A percentile compares a stretch with the other conserved stretches of the same genome.
Evolutionary conservation across 169 alveolate species (phyloP).

Genomic region (Plasmodium billcollinsi): DNA sequence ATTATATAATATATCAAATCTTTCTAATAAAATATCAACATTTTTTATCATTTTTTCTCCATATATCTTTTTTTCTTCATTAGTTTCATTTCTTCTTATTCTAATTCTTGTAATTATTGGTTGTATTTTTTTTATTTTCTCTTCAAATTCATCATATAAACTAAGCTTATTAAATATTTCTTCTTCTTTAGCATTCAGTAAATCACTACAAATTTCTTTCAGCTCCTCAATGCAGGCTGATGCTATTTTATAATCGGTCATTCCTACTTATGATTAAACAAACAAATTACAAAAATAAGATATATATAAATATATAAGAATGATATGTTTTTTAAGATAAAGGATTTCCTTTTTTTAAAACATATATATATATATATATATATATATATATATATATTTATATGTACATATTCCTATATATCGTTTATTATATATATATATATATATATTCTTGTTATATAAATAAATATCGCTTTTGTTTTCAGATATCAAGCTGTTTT

Average conservation of each 20-base stretch:
- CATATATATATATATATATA: no score
- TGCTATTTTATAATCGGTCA: conserved; percentile 67
- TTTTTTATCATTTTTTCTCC: conserved; percentile 72
- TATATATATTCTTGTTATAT: no score
- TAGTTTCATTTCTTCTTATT: conserved; percentile 59
- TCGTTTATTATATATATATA: no score
- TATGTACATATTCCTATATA: no score
- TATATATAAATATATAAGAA: no score
- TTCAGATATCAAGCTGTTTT: no score
- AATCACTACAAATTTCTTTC: conserved; percentile 42
- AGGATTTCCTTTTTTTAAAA: no score
- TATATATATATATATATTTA: no score
- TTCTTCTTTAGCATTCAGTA: conserved; percentile 54
- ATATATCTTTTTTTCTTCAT: conserved; percentile 46
- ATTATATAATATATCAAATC: conserved; percentile 43
- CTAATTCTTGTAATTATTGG: conserved; percentile 69
- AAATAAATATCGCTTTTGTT: no score
- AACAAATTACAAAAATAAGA: no score
- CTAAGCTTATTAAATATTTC: conserved; percentile 50
- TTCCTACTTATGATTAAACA: not conserved
- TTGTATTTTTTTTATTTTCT: conserved; percentile 34
- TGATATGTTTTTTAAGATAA: no score
- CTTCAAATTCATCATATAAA: conserved; percentile 46
- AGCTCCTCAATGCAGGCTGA: conserved; percentile 37
- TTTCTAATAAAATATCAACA: conserved; percentile 61